A percentile compares a stretch with the other conserved stretches of the same genome.
phyloP scores from a whole-genome alignment of 108 stramenopile species.

The Poteriospumella lacustris region DNA sequence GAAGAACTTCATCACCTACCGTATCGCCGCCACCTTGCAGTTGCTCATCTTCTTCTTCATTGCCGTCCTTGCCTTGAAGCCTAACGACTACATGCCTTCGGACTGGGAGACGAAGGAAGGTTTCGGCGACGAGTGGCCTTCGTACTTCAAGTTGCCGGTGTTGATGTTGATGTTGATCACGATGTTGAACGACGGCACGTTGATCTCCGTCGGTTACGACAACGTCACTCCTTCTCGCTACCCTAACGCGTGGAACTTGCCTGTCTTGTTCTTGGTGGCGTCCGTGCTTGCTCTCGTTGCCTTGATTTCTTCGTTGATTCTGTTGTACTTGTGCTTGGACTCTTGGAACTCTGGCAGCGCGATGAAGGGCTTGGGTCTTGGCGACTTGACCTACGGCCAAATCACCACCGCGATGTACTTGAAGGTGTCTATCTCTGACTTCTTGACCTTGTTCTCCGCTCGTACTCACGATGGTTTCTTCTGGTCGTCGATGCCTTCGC shows the following conservation, averaged over 20 bases:
- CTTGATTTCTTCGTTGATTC: constrained; percentile 19
- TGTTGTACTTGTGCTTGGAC: constrained; percentile 32
- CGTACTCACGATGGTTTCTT: constrained; percentile 15
- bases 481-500: constrained; percentile 17
- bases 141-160: constrained; percentile 51
- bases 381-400: constrained; percentile 29
- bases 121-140: background rate
- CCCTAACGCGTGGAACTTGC: constrained; percentile 58
- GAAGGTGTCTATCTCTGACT: background rate
- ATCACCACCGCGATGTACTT: constrained; percentile 36
- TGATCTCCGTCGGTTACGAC: constrained; percentile 66
- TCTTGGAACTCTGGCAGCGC: background rate
- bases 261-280: constrained; percentile 38
- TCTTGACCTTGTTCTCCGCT: constrained; percentile 29
- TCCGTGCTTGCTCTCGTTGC: constrained; percentile 26
- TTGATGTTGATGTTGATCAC: constrained; percentile 66
- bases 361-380: background rate
- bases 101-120: background rate
- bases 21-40: background rate
- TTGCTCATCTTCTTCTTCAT: constrained; percentile 57
- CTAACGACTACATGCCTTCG: constrained; percentile 10
- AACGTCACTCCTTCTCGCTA: constrained; percentile 51
- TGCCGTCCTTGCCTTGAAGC: constrained; percentile 58
- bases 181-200: constrained; percentile 64
- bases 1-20: constrained; percentile 25